These are phyloP conservation scores for Paulownia fortunei DNA, from an alignment of 257 asterid species.

Conservation along the genomic window DNA sequence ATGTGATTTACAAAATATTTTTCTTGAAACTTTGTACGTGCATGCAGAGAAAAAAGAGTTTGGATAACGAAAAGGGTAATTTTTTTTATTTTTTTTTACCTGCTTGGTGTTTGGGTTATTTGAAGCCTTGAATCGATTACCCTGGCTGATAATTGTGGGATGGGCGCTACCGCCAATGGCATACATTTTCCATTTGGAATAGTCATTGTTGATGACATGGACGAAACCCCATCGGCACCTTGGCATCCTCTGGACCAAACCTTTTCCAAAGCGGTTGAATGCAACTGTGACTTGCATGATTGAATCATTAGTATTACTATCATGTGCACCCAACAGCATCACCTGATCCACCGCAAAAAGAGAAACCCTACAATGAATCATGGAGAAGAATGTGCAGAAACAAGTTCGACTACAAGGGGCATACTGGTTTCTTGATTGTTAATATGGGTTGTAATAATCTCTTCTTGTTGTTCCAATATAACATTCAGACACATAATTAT, in stretches of 20 bases:
- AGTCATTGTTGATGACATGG: constrained; percentile 84
- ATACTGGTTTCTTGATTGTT: too few relatives aligned
- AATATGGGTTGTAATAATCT: too few relatives aligned
- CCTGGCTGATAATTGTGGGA: constrained; percentile 89
- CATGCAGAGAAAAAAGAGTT: not conserved
- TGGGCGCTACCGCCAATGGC: constrained; percentile 85
- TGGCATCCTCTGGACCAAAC: constrained; percentile 85
- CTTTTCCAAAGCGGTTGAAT: constrained; percentile 72
- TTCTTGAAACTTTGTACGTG: not conserved
- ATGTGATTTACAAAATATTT: not conserved
- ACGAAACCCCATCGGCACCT: constrained; percentile 85
- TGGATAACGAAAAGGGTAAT: not conserved
- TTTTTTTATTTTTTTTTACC: constrained; percentile 39
- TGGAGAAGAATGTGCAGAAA: too few relatives aligned
- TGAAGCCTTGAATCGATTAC: constrained; percentile 78
- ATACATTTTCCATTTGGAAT: constrained; percentile 72
- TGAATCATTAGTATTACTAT: constrained; percentile 46
- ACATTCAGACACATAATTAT: too few relatives aligned
- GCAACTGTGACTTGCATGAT: constrained; percentile 85
- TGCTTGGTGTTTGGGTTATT: constrained; percentile 50
- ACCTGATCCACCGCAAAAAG: constrained; percentile 47
- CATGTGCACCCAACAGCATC: constrained; percentile 84
- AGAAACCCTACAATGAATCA: too few relatives aligned
- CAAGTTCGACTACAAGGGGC: too few relatives aligned
- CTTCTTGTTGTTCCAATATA: too few relatives aligned